phyloP scores from a whole-genome alignment of 2,329 filamentous ascomycete genomes.

The Fusarium fracticaudum region DNA sequence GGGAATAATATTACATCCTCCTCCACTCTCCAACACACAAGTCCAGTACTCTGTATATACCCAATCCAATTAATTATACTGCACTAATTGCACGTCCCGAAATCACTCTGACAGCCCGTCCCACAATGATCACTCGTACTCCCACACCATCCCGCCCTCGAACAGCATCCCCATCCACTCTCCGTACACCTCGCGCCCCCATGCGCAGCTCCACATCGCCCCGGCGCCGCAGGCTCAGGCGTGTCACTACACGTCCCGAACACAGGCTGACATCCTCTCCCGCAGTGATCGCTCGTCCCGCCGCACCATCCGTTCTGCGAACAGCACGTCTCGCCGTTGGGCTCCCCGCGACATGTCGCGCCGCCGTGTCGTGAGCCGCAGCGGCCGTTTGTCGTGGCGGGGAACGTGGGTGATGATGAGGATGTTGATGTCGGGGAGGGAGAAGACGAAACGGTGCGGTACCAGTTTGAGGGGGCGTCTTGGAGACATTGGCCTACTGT shows the following conservation, averaged over 20 bases:
- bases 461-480: conserved; percentile 64
- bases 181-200: conserved; percentile 41
- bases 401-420: conserved; percentile 26
- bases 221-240: conserved; percentile 23
- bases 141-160: conserved; percentile 50
- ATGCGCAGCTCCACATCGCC: conserved; percentile 43
- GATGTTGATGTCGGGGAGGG: not conserved
- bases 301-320: conserved; percentile 49
- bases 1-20: conserved; percentile 10
- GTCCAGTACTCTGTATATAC: not conserved
- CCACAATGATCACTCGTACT: conserved; percentile 52
- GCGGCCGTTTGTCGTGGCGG: conserved; percentile 35
- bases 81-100: conserved; percentile 41
- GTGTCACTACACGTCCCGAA: conserved; percentile 42
- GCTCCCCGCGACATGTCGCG: conserved; percentile 33
- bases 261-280: conserved; percentile 50
- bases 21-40: not conserved
- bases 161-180: conserved; percentile 44
- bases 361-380: conserved; percentile 37
- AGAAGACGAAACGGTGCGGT: conserved; percentile 45
- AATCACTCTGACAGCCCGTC: conserved; percentile 49
- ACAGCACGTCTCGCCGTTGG: conserved; percentile 35
- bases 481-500: conserved; percentile 63
- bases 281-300: conserved; percentile 52
- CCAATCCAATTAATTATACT: not conserved